Evolutionary conservation across 2,329 filamentous ascomycete species (phyloP), one percentile per base, ranked within the genome.

Genomic region (Hypoxylon rubiginosum): DNA sequence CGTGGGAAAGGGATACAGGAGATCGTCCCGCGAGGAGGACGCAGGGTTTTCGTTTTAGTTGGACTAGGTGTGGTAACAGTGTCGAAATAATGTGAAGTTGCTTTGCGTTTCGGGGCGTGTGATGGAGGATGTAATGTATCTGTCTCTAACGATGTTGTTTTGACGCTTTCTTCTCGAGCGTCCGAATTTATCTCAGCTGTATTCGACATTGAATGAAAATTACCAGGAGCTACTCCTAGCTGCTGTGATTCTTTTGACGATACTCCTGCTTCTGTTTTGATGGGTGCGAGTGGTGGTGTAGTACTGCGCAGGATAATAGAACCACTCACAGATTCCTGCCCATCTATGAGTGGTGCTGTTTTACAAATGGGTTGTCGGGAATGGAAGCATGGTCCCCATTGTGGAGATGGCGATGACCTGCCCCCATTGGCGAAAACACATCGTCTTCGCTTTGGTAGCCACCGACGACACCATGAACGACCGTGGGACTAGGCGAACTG

Each of bases 1-100:
- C 89, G 86, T 0, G 93, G 92, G 69, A 95, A 92, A 2, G 87
- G 86, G 11, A 90, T 82, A 24, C 82, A 81, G 0, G 88, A 87
- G 8, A 90, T 75, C 1, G 79, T 82, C 8, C 83, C 82, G 9
- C 81, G 78, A 1, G 77, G 77, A 2, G 81, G 79, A 7, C 80
- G 78, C 30, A 73, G 74, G 13, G 64, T 59, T 41, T 75, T 80
- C 26, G 51, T 45, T 45, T 72, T 71, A 13, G 26, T 5, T 32
- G 58, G 63, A 26, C 52, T 67, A 34, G 24, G 34, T 28, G 34
- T 19, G 54, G 36, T 26, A 28, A 45, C 28, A 24, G 56, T 55
- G 41, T 61, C 46, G 67, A 81, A 82, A 62, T 79, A 81, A 13
- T 71, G 77, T 0, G 80, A 81, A 51, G 71, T 78, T 1, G 69